phyloP scores from a whole-genome alignment of 139 green algal species.

The Mychonastes homosphaera region DNA sequence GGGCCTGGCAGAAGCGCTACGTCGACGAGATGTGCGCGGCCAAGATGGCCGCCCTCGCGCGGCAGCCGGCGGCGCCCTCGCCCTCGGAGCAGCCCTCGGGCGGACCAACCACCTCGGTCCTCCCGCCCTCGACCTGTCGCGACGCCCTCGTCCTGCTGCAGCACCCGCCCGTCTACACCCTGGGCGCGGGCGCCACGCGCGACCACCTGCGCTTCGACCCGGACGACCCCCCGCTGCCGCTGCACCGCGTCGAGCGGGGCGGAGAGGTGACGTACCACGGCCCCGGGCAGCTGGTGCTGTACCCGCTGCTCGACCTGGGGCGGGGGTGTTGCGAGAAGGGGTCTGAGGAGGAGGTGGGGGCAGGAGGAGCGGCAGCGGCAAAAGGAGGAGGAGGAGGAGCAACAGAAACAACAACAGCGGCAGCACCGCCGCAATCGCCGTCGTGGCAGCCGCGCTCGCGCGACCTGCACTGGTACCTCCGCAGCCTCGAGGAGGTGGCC shows the following conservation, averaged over 20 bases:
- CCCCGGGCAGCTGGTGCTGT: conserved; percentile 84
- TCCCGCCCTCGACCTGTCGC: neutral
- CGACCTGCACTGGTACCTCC: conserved; percentile 80
- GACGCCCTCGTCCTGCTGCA: conserved; percentile 33
- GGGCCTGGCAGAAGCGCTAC: conserved; percentile 21
- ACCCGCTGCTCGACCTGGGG: conserved; percentile 79
- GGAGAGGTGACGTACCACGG: conserved; percentile 89
- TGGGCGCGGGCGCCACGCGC: conserved; percentile 61
- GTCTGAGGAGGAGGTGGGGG: neutral
- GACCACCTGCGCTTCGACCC: conserved; percentile 34
- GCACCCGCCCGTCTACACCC: conserved; percentile 71
- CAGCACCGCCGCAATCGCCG: no score
- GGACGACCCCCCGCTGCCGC: conserved; percentile 20
- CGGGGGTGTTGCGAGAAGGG: no score
- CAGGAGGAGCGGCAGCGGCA: no score
- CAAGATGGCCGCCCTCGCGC: neutral
- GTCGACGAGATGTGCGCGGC: conserved; percentile 13
- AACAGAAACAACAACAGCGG: no score
- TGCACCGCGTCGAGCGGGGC: conserved; percentile 52
- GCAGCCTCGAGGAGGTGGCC: conserved; percentile 81
- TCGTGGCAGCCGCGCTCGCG: conserved; percentile 28
- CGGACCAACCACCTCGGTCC: neutral
- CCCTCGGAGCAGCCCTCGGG: no score
- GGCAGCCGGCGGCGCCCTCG: no score
- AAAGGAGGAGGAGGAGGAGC: no score